A percentile compares a stretch with the other conserved stretches of the same genome.
Evolutionary conservation across 331 rosid species (phyloP).

Genomic region (Spiraea crenata): DNA sequence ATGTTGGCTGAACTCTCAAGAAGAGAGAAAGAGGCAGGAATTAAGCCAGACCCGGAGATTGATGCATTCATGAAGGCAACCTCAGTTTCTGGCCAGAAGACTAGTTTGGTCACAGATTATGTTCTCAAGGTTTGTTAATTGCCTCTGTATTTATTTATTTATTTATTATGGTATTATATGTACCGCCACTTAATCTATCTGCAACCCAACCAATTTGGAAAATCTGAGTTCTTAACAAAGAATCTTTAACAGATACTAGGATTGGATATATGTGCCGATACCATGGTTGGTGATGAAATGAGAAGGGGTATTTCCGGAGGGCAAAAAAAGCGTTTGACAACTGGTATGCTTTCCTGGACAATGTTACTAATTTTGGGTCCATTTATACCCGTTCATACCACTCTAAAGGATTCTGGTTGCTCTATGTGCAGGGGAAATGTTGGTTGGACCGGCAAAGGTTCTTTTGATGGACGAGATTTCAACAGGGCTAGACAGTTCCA

Average conservation of each 20-base stretch:
- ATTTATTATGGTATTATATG: neutral
- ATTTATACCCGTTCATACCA: neutral
- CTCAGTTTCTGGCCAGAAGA: slow-evolving; percentile 61
- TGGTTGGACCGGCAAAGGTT: slow-evolving; percentile 53
- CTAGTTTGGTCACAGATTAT: slow-evolving; percentile 75
- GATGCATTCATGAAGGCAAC: slow-evolving; percentile 86
- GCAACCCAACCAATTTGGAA: neutral
- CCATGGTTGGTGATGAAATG: slow-evolving; percentile 45
- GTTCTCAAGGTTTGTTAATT: slow-evolving; percentile 56
- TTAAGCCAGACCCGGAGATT: slow-evolving; percentile 74
- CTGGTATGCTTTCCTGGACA: slow-evolving; percentile 19
- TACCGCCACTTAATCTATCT: neutral
- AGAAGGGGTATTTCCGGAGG: slow-evolving; percentile 53
- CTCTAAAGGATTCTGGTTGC: neutral
- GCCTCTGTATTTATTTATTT: neutral
- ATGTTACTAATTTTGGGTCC: neutral
- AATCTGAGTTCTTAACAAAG: neutral
- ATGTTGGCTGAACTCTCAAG: slow-evolving; percentile 64
- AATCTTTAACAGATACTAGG: slow-evolving; percentile 36
- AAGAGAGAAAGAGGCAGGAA: slow-evolving; percentile 68
- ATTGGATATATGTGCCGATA: slow-evolving; percentile 44
- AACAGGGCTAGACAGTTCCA: slow-evolving; percentile 48
- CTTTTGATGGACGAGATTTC: slow-evolving; percentile 53
- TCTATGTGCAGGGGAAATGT: slow-evolving; percentile 41
- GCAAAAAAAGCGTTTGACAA: slow-evolving; percentile 44